Conservation (phyloP, 805 yeast species). For the Saccharomyces paradoxus region DNA sequence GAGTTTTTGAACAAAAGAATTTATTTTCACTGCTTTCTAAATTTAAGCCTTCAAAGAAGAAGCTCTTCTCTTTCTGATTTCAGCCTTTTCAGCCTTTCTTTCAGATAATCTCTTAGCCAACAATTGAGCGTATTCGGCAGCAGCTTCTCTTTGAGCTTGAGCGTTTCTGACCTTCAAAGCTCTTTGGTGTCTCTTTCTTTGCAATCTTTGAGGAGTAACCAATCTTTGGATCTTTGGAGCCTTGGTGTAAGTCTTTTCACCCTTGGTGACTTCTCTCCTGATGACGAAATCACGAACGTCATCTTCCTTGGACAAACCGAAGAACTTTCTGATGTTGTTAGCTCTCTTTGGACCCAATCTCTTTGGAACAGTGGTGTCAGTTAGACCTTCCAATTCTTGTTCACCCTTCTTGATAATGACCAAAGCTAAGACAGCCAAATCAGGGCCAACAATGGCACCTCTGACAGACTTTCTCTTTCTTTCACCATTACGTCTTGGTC, state of each 20-base stretch:
- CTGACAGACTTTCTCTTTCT: conserved; percentile 99
- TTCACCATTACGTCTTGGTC: conserved; percentile 99
- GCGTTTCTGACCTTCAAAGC: conserved; percentile 93
- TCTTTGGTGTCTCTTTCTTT: conserved; percentile 96
- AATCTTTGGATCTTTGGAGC: conserved; percentile 99
- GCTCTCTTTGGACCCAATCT: conserved; percentile 99
- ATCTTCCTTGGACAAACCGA: conserved; percentile 58
- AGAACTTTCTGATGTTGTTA: conserved; percentile 99
- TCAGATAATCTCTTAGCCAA: conserved; percentile 97
- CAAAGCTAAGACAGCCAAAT: conserved; percentile 90
- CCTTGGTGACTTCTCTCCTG: conserved; percentile 97
- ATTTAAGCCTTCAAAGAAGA: conserved; percentile 88
- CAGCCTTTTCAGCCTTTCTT: conserved; percentile 97
- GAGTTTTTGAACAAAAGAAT: background rate
- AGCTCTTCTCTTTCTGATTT: conserved; percentile 99
- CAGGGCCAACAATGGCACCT: conserved; percentile 98
- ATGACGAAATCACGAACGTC: conserved; percentile 73
- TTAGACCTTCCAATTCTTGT: conserved; percentile 87
- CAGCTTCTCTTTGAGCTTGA: conserved; percentile 99
- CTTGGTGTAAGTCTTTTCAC: conserved; percentile 97
- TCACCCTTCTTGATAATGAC: conserved; percentile 97
- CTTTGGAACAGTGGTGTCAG: conserved; percentile 92
- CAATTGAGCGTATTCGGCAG: conserved; percentile 99
- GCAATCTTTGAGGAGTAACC: conserved; percentile 97
- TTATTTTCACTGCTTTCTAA: background rate